Base-by-base conservation (phyloP, 768 basidiomycete genomes). In the Hygrophorus russula region DNA sequence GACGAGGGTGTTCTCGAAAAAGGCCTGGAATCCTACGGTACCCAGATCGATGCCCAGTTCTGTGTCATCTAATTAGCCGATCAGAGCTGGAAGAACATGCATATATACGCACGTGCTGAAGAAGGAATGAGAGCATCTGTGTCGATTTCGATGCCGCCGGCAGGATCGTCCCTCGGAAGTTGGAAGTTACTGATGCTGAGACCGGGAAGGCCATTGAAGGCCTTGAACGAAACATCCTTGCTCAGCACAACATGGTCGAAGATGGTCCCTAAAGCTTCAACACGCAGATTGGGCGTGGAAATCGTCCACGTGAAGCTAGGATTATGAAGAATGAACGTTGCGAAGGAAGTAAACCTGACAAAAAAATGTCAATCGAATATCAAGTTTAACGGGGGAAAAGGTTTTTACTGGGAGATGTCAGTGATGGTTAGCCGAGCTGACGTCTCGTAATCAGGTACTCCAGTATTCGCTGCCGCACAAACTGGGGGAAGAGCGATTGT, bases 31-130 rank as follows among this genome's bases (percentile, higher is more conserved):
- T 4, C 65, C 68, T 27, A 78, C 77, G 2, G 69, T 73, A 8
- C 82, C 82, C 33, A 84, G 63, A 48, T 80, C 70, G 44, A 86
- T 80, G 24, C 82, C 82, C 27, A 86, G 62, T 54, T 84, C 78
- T 77, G 59, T 31, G 35, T 30, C 41, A 39, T 12, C 49, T 39
- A 20, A 24, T 27, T 38, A 44, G 28, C 48, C 62, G 24, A 61
- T 47, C 29, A 48, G 14, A 5, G 12, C 4, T 1, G 14, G 31
- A 18, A 19, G 41, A n/a, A 12, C 7, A 32, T 30, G 12, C 17
- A 41, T 6, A 36, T n/a, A 12, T 12, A 74, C 80, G 32, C 44
- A 80, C 79, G 80, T 51, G 79, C 68, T 46, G 71, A 63, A 11
- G 82, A 84, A 9, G 79, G 80, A 48, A 84, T 82, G 15, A 59